Evolutionary conservation across 1,284 basidiomycete genomes (phyloP).

Genomic region (Exobasidium rhododendri): DNA sequence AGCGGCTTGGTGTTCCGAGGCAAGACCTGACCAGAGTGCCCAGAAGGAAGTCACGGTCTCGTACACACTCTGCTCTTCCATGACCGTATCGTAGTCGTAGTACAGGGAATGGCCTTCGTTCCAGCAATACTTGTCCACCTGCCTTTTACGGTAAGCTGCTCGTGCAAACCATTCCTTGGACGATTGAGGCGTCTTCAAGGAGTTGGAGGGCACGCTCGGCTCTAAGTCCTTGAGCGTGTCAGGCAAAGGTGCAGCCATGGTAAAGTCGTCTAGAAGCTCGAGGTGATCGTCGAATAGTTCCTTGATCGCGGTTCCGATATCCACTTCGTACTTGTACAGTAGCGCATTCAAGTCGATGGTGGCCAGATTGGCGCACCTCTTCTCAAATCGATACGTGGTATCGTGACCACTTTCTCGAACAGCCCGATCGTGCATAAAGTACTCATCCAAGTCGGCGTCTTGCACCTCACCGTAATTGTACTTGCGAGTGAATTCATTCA

Average conservation of each 20-base stretch:
- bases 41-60: constrained; percentile 94
- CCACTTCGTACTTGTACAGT: constrained; percentile 64
- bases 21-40: constrained; percentile 95
- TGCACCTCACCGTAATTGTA: constrained; percentile 81
- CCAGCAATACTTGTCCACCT: constrained; percentile 93
- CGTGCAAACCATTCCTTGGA: constrained; percentile 51
- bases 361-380: constrained; percentile 83
- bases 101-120: constrained; percentile 91
- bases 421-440: constrained; percentile 93
- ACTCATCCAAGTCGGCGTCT: constrained; percentile 89
- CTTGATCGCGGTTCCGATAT: constrained; percentile 67
- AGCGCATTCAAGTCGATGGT: constrained; percentile 91
- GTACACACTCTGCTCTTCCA: constrained; percentile 84
- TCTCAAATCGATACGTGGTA: constrained; percentile 95
- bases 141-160: constrained; percentile 57
- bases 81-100: constrained; percentile 91
- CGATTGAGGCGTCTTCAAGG: constrained; percentile 58
- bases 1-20: constrained; percentile 88
- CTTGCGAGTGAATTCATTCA: constrained; percentile 93
- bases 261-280: constrained; percentile 85
- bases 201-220: constrained; percentile 61
- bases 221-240: constrained; percentile 24
- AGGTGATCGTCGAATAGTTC: constrained; percentile 90
- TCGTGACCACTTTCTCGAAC: constrained; percentile 84
- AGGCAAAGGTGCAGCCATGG: constrained; percentile 31